Evolutionary conservation across 208 protist genomes (phyloP), one percentile per base, ranked within the genome.

Genomic region (Leishmania arabica): DNA sequence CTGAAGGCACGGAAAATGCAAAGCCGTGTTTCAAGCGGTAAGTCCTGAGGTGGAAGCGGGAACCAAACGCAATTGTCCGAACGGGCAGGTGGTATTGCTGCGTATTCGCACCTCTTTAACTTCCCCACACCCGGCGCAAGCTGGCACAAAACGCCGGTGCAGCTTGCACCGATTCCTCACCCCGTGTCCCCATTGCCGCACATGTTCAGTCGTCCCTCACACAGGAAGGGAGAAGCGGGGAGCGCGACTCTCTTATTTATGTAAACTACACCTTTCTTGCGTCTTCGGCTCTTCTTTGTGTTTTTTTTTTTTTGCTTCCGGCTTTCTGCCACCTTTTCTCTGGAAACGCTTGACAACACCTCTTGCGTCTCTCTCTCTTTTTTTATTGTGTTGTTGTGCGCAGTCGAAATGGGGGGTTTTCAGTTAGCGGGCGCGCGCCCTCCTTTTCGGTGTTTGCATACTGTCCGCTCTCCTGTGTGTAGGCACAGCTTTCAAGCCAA

Each of bases 11-110:
- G 58, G 62, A 71, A 47, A 34, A 79, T 69, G 62, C 42, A 42
- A 37, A 79, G 76, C 19, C 76, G 76, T 13, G 62, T 71, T 27
- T 71, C 60, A 31, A 70, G 42, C 40, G 45, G 40, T 34, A 51
- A 45, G 40, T 56, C 62, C 27, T 15, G 64, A 60, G 49, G 11
- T 6, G 49, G 76, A 51, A 49, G 76, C 31, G 45, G 45, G n/a
- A 71, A 47, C n/a, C 42, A 19, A 40, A 58, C 15, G n/a, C 24
- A 27, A 40, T 9, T 7, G 56, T 51, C 31, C 27, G 5, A 69
- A n/a, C 4, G 54, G 21, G 2, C 75, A 65, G 34, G 40, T 27
- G 24, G 27, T 31, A 58, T 69, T 53, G 56, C 54, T 19, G 75
- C 40, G 60, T 78, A 64, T 69, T 47, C 24, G 68, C 7, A 19